These are phyloP conservation scores for Neofusicoccum umdonicola DNA, from an alignment of 2,329 filamentous ascomycete species.

Conservation along the genomic window DNA sequence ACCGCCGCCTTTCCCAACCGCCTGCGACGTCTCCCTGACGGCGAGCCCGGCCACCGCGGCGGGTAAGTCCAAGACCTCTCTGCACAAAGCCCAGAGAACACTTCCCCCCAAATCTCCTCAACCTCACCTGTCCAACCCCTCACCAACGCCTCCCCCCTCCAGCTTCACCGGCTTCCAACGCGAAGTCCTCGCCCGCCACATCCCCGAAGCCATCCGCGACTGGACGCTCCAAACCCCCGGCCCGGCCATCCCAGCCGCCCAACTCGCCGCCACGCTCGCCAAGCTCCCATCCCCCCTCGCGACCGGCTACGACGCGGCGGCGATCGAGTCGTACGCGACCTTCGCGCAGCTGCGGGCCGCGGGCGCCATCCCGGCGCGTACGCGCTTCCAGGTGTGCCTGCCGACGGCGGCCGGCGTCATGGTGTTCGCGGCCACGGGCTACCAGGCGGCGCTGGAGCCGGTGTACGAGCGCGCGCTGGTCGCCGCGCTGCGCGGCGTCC, in stretches of 20 bases:
- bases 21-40: slow-evolving; percentile 22
- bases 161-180: slow-evolving; percentile 19
- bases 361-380: slow-evolving; percentile 26
- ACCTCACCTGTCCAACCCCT: too few species aligned
- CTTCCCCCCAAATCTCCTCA: too few species aligned
- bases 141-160: too few species aligned
- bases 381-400: slow-evolving; percentile 36
- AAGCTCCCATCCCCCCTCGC: slow-evolving; percentile 18
- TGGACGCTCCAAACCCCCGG: background rate
- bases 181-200: slow-evolving; percentile 3
- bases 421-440: slow-evolving; percentile 21
- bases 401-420: slow-evolving; percentile 26
- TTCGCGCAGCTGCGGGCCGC: slow-evolving; percentile 30
- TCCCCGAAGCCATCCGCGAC: background rate
- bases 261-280: slow-evolving; percentile 8
- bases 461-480: slow-evolving; percentile 33
- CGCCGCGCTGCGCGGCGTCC: slow-evolving; percentile 26
- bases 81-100: too few species aligned
- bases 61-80: too few species aligned
- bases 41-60: slow-evolving; percentile 20
- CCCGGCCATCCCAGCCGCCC: background rate
- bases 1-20: slow-evolving; percentile 12
- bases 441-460: slow-evolving; percentile 29
- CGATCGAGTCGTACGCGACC: slow-evolving; percentile 32
- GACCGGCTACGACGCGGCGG: slow-evolving; percentile 34